Conservation (phyloP, 352 stramenopile species). For the Phytophthora gonapodyides region DNA sequence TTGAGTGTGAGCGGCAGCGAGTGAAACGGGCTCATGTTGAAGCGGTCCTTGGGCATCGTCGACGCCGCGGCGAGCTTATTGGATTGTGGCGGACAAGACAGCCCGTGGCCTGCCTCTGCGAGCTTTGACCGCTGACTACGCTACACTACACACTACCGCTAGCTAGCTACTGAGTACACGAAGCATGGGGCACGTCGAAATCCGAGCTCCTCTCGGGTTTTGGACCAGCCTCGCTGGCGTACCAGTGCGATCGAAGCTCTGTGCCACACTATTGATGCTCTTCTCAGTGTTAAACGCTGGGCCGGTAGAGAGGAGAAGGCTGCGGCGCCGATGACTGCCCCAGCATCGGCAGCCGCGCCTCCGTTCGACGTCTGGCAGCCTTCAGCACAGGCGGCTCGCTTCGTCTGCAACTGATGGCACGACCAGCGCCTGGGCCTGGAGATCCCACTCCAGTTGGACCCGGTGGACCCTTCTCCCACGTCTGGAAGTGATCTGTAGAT, state of each 20-base stretch:
- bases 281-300: slow-evolving; percentile 1
- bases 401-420: slow-evolving; percentile 24
- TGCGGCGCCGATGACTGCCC: slow-evolving; percentile 6
- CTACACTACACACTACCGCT: no score
- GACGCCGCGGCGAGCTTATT: slow-evolving; percentile 25
- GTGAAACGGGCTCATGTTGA: slow-evolving; percentile 33
- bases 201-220: background rate
- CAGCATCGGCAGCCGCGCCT: slow-evolving; percentile 8
- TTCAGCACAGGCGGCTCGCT: slow-evolving; percentile 24
- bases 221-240: slow-evolving; percentile 24
- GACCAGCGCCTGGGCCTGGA: background rate
- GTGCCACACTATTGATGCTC: slow-evolving; percentile 15
- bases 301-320: background rate
- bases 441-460: background rate
- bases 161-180: background rate
- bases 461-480: slow-evolving; percentile 9
- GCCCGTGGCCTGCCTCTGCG: slow-evolving; percentile 9
- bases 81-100: slow-evolving; percentile 32
- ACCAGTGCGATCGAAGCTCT: slow-evolving; percentile 16
- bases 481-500: slow-evolving; percentile 24
- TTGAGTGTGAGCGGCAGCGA: slow-evolving; percentile 25
- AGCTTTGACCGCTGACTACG: background rate
- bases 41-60: slow-evolving; percentile 38
- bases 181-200: slow-evolving; percentile 12
- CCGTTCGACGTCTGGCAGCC: slow-evolving; percentile 1